A percentile compares a stretch with the other conserved stretches of the same genome.
These are phyloP conservation scores for Omphalotus olearius DNA, from an alignment of 1,284 basidiomycete species.

Conservation along the genomic window DNA sequence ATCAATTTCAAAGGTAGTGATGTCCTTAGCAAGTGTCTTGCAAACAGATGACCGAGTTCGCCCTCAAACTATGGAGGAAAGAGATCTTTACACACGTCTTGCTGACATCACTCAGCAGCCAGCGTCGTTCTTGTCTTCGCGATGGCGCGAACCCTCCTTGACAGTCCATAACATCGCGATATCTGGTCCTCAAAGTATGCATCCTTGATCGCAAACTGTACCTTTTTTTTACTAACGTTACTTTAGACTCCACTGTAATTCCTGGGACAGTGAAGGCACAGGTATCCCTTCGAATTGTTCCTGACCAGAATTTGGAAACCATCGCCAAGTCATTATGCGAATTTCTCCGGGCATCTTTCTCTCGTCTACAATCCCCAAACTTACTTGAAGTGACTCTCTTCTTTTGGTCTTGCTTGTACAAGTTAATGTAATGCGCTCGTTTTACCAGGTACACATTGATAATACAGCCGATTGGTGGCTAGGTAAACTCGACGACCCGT, in stretches of 20 bases:
- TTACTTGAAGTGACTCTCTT: conserved; percentile 60
- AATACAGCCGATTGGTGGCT: conserved; percentile 97
- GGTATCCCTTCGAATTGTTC: conserved; percentile 88
- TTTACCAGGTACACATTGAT: conserved; percentile 65
- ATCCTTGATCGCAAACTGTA: not conserved
- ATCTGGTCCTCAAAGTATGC: conserved; percentile 71
- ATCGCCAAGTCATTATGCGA: conserved; percentile 62
- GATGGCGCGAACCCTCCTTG: conserved; percentile 78
- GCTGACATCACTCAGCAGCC: conserved; percentile 65
- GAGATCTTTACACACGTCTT: conserved; percentile 62
- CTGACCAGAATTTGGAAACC: conserved; percentile 80
- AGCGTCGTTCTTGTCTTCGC: conserved; percentile 62
- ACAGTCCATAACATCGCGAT: conserved; percentile 70
- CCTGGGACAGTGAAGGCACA: conserved; percentile 78
- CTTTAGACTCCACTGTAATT: conserved; percentile 79
- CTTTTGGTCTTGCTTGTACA: not conserved
- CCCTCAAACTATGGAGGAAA: conserved; percentile 62
- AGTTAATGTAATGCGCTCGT: not conserved
- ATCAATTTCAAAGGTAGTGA: conserved; percentile 17
- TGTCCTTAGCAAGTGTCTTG: conserved; percentile 7
- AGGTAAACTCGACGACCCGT: conserved; percentile 76
- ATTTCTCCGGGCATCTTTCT: conserved; percentile 63
- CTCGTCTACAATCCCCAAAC: conserved; percentile 64
- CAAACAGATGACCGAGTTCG: conserved; percentile 73
- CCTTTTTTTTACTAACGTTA: not conserved